Evolutionary conservation across 2,329 filamentous ascomycete species (phyloP).

Genomic region (Neoascochyta sp.): DNA sequence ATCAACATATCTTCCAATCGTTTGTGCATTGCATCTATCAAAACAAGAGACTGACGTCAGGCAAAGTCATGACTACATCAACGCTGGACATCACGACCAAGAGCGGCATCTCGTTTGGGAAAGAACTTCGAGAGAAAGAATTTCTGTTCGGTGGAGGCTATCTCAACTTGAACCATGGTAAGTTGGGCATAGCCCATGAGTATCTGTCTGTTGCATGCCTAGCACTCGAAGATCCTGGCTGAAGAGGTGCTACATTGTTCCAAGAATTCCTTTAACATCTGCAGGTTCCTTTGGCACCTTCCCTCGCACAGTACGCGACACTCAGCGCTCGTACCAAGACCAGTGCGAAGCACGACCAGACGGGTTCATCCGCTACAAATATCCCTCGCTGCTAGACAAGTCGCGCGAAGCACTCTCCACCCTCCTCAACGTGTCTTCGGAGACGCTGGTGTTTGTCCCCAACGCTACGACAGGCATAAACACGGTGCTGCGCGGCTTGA

Average conservation of each 20-base stretch:
- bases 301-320: conserved; percentile 59
- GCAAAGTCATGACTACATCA: conserved; percentile 14
- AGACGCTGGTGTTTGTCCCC: conserved; percentile 69
- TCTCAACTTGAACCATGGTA: conserved; percentile 76
- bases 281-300: conserved; percentile 74
- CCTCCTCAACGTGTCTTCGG: conserved; percentile 61
- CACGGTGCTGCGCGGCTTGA: conserved; percentile 72
- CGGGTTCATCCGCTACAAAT: conserved; percentile 68
- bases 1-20: too few relatives aligned
- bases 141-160: conserved; percentile 69
- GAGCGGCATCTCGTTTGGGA: conserved; percentile 46
- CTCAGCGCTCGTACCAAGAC: conserved; percentile 63
- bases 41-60: too few relatives aligned
- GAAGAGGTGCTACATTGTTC: too few relatives aligned
- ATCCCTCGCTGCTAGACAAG: conserved; percentile 59
- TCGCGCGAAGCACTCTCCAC: conserved; percentile 57
- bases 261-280: conserved; percentile 1
- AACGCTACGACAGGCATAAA: conserved; percentile 81
- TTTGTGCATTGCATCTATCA: too few relatives aligned
- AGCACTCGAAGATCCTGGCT: too few relatives aligned
- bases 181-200: conserved; percentile 10
- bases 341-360: conserved; percentile 67
- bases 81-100: conserved; percentile 15
- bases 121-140: conserved; percentile 53
- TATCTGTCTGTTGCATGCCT: too few relatives aligned